Base-by-base conservation (phyloP, 257 asterid species). In the Fraxinus quadrangulata region DNA sequence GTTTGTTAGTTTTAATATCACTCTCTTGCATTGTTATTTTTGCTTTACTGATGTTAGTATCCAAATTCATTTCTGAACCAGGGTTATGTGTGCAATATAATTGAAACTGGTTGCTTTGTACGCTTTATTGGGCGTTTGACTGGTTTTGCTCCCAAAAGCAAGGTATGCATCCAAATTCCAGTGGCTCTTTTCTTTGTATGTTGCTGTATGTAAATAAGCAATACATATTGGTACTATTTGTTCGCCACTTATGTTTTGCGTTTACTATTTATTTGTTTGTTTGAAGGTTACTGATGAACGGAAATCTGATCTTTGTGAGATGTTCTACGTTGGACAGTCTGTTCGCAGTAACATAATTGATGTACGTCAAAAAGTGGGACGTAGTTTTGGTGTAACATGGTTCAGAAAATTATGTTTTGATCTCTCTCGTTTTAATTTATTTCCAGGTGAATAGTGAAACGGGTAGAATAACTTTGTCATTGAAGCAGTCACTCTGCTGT, bases 81-180 rank as follows among this genome's bases (percentile, higher is more conserved):
- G 99, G 99, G 99, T 49, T 96, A 93, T 82, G 75, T 96, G 77
- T 93, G 98, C 84, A 96, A 92, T 82, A 83, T 96, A 78, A 96
- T 96, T 79, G 99, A 93, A 68, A 81, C 89, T 71, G 99, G 99
- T 70, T 91, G 97, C 90, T 96, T 96, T 78, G 90, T 96, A 68
- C 99, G 99, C 77, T 96, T 86, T 86, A 70, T 93, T 79, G 98
- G 99, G 73, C 96, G 93, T 45, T 87, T 93, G 85, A 96, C 99
- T 83, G 99, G 97, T 51, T 96, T 96, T 92, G 93, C 97, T 80
- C 98, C 99, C 40, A 96, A 87, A 89, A 83, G 87, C 89, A 96
- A 88, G 98, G 98, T 93, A 88, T 47, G 30, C 21, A 24, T 76
- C 49, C 7, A 19, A 70, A 73, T 13, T 26, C 5, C 17, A 56